Conservation (phyloP, 2,329 filamentous ascomycete genomes). For the Exophiala calicioides region DNA sequence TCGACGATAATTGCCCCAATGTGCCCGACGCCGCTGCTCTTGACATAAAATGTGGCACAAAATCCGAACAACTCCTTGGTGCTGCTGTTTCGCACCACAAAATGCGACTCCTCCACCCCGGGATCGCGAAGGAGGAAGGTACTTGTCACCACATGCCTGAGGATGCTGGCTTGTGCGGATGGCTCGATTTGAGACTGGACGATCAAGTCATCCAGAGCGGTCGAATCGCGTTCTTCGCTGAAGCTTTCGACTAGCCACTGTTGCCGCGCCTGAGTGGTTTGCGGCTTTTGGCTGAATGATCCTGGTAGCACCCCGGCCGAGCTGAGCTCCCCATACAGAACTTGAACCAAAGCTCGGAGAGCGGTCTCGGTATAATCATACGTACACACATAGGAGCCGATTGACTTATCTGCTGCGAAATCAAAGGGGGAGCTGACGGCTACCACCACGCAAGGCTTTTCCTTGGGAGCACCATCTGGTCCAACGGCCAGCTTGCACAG, state of each 20-base stretch:
- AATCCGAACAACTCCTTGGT: constrained; percentile 91
- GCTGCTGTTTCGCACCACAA: constrained; percentile 90
- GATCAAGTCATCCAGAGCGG: constrained; percentile 74
- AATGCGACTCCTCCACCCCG: constrained; percentile 77
- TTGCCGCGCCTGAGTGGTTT: constrained; percentile 74
- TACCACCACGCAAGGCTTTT: constrained; percentile 87
- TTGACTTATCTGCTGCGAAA: constrained; percentile 87
- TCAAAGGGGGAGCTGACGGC: constrained; percentile 95
- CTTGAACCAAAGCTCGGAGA: constrained; percentile 78
- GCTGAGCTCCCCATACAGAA: constrained; percentile 73
- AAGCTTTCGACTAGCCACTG: constrained; percentile 94
- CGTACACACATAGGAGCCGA: constrained; percentile 91
- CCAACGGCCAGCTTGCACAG: constrained; percentile 64
- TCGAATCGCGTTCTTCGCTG: constrained; percentile 73
- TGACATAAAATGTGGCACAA: constrained; percentile 81
- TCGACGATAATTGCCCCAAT: constrained; percentile 90
- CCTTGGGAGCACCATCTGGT: constrained; percentile 44
- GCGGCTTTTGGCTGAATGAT: constrained; percentile 78
- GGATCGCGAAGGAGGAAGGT: constrained; percentile 74
- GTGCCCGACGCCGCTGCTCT: constrained; percentile 68
- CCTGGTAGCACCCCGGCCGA: constrained; percentile 62
- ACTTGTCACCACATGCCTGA: constrained; percentile 68
- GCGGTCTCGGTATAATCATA: constrained; percentile 96
- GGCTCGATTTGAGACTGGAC: constrained; percentile 67
- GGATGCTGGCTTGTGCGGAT: constrained; percentile 24